Conservation (phyloP, 306 rosid species). For the Alnus rubra region DNA sequence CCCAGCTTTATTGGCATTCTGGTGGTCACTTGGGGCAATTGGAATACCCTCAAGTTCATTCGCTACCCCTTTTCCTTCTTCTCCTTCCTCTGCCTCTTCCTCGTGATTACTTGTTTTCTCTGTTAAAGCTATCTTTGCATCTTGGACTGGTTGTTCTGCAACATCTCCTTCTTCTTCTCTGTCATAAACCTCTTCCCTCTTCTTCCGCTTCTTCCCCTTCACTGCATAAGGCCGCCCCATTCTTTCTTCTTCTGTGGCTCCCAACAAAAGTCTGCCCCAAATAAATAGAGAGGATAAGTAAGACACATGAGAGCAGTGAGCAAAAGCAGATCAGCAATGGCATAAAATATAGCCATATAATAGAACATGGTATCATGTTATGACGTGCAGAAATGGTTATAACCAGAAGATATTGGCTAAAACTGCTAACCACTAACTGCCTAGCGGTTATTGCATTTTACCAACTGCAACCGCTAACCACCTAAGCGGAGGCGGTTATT, state of each 20-base stretch:
- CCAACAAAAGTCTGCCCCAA: background rate
- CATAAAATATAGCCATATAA: too few species aligned
- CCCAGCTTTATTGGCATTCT: conserved; percentile 34
- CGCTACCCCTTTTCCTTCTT: conserved; percentile 11
- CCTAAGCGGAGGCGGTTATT: too few species aligned
- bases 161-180: conserved; percentile 30
- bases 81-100: conserved; percentile 5
- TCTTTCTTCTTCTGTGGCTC: background rate
- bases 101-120: background rate
- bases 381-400: too few species aligned
- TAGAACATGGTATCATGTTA: too few species aligned
- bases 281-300: background rate
- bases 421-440: too few species aligned
- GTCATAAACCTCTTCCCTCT: conserved; percentile 38
- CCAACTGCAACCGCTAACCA: too few species aligned
- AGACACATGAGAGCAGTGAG: too few species aligned
- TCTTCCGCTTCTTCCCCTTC: conserved; percentile 62
- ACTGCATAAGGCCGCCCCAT: conserved; percentile 58
- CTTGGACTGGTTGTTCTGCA: conserved; percentile 21
- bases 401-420: too few species aligned
- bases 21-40: conserved; percentile 32
- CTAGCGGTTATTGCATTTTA: too few species aligned
- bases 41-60: conserved; percentile 60
- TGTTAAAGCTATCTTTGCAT: conserved; percentile 20
- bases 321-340: too few species aligned